Evolutionary conservation across 176 grass and related monocot species (phyloP), one percentile per base, ranked within the genome.

Genomic region (Avena sativa): DNA sequence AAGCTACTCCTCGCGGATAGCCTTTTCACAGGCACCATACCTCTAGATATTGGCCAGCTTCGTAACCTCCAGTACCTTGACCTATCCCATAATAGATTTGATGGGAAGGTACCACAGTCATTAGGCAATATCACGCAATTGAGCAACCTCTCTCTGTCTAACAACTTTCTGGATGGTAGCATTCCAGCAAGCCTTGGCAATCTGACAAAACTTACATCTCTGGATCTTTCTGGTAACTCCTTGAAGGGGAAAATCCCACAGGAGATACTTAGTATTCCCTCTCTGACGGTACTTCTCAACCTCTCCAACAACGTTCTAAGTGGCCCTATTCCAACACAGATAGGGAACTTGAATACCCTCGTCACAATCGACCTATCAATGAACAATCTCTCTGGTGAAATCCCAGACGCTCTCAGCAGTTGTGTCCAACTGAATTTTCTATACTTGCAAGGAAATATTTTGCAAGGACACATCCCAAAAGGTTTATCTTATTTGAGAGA

Each of bases 361-460:
- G 26, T 12, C 0, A 3, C 13, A 52, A 63, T 87, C 2, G 85
- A 87, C 26, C 85, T 81, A 26, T 87, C 85, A 74, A 74, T 26
- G 55, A 87, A 87, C 51, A 81, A 81, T 17, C 66, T 87, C 16
- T 48, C 55, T 16, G 85, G 78, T 61, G 77, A 74, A 49, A 87
- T 81, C 28, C 85, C 85, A 81, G 67, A 73, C 0, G 8, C 53
- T 74, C 2, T 87, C 46, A 26, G 38, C 1, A 34, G 15, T 4
- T 86, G 85, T 61, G 76, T 86, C 8, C 23, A 40, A 63, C 15
- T 87, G 7, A 0, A 5, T 0, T 62, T 63, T 4, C 4, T 87
- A 17, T 62, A 73, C 14, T 19, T 87, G 0, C 85, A 87, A 26
- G 23, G 85, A 73, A 87, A 87, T 61, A 13, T 40, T 38, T 13